phyloP scores from a whole-genome alignment of 495 filamentous ascomycete species.

The Cetradonia linearis region DNA sequence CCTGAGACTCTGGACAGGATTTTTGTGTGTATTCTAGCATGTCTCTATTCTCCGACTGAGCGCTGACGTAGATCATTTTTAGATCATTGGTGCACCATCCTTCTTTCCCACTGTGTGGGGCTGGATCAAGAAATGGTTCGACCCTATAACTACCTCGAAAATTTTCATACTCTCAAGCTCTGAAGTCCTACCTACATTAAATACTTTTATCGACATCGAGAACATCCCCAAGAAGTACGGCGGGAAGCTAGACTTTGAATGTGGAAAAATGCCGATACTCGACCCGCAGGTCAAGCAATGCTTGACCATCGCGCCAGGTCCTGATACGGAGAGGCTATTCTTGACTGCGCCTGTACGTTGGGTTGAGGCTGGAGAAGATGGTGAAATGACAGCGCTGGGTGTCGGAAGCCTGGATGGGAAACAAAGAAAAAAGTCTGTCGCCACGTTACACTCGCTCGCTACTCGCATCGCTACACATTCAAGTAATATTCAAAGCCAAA shows the following conservation, averaged over 20 bases:
- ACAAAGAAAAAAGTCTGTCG: constrained; percentile 16
- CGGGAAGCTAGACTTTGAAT: constrained; percentile 70
- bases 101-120: constrained; percentile 94
- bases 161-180: constrained; percentile 71
- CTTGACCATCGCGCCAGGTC: constrained; percentile 8
- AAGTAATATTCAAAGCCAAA: constrained; percentile 8
- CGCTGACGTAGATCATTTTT: constrained; percentile 5
- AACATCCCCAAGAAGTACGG: constrained; percentile 81
- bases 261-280: constrained; percentile 57
- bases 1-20: constrained; percentile 83
- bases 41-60: neutral
- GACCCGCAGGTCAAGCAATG: constrained; percentile 34
- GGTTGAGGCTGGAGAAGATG: constrained; percentile 19
- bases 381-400: constrained; percentile 18
- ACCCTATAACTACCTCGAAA: constrained; percentile 84
- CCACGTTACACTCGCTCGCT: constrained; percentile 18
- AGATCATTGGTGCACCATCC: constrained; percentile 78
- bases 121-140: constrained; percentile 94
- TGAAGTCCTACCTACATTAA: constrained; percentile 63
- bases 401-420: constrained; percentile 20
- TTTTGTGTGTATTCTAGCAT: constrained; percentile 45
- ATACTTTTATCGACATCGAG: constrained; percentile 64
- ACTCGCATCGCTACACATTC: constrained; percentile 16
- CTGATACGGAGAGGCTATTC: constrained; percentile 13
- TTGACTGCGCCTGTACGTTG: constrained; percentile 19